These are phyloP conservation scores for Pichia cephalocereana DNA, from an alignment of 805 yeast species.

Conservation along the genomic window DNA sequence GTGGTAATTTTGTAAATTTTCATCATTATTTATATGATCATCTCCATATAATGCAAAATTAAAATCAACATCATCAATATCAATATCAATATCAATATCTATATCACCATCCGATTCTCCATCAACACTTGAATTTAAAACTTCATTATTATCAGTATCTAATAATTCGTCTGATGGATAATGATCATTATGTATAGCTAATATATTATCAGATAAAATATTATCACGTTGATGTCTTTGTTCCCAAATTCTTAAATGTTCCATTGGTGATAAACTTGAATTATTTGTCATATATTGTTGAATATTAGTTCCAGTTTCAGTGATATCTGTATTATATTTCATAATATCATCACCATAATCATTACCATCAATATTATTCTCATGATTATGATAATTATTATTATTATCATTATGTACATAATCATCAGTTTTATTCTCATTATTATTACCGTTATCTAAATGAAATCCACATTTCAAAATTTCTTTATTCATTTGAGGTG, in stretches of 20 bases:
- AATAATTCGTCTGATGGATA: constrained; percentile 27
- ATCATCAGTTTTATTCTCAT: not conserved
- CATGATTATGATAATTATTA: not conserved
- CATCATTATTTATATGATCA: not conserved
- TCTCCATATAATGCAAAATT: constrained; percentile 7
- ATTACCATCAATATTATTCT: not conserved
- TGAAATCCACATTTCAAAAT: not conserved
- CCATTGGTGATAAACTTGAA: constrained; percentile 1
- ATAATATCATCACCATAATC: not conserved
- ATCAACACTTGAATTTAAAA: no score
- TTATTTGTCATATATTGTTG: not conserved
- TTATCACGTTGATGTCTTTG: constrained; percentile 1
- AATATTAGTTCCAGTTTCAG: not conserved
- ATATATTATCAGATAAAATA: constrained; percentile 21
- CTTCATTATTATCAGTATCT: no score
- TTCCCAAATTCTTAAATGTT: constrained; percentile 6
- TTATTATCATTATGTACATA: no score
- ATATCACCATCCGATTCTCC: no score
- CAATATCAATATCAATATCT: constrained; percentile 5
- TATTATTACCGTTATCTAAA: not conserved
- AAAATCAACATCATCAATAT: constrained; percentile 4
- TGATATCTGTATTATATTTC: not conserved
- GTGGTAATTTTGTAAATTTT: not conserved
- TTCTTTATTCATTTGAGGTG: constrained; percentile 21
- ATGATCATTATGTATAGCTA: constrained; percentile 26